Base-by-base conservation (phyloP, 2,329 filamentous ascomycete genomes). In the Colletotrichum trifolii region DNA sequence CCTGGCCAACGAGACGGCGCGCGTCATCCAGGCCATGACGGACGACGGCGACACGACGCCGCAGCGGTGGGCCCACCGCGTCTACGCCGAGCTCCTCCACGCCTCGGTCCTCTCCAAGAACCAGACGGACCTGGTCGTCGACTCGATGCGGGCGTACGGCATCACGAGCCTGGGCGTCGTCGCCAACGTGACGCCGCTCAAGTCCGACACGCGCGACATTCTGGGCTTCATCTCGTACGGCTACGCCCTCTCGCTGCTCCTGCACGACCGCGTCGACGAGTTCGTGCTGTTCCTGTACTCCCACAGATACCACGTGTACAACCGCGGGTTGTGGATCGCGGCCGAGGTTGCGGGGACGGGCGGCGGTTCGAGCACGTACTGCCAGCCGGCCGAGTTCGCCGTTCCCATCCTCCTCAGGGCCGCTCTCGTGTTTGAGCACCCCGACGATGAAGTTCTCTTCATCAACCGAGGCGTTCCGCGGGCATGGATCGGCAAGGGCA, bases 311-410 rank as follows among this genome's bases (percentile, higher is more conserved):
- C 36, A 59, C 6, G 56, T 53, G 11, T 39, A 59, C 12, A 53
- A 45, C 33, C 47, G 47, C n/a, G 47, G 47, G 9, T 10, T 59
- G 1, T 45, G 56, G 47, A 25, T 59, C 0, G 25, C 47, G 10
- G 39, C 47, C 7, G 56, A 59, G 39, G 47, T 59, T 11, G 47
- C 56, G 2, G 47, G 56, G 7, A 59, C 56, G 10, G 47, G 56
- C n/a, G 56, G 56, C n/a, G 56, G 56, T 42, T 53, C 56, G 13
- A 59, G 47, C 56, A 59, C 56, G 15, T 59, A 43, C 56, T 53
- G 56, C 39, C 56, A 59, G 47, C 56, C 56, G 2, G 52, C 56
- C 8, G 36, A 59, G 13, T 59, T 59, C 38, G 38, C 39, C 0
- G 33, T 53, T 10, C 47, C 39, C 3, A 52, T 59, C 11, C 4